phyloP scores from a whole-genome alignment of 1,284 basidiomycete genomes.

The Sporisorium reilianum region DNA sequence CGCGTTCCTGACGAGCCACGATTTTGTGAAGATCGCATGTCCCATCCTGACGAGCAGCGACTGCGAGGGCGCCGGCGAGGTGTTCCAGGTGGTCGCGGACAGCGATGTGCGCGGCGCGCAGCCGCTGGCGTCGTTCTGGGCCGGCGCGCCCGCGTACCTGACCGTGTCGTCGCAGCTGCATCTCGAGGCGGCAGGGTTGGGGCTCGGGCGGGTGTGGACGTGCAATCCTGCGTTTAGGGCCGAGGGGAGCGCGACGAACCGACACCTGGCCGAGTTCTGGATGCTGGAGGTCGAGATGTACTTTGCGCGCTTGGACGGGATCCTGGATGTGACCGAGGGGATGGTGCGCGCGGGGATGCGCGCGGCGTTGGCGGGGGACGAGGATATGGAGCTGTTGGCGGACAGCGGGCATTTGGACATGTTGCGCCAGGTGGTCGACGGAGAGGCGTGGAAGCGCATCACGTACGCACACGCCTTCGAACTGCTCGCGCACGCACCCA shows the following conservation, averaged over 20 bases:
- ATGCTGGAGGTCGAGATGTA: slow-evolving; percentile 87
- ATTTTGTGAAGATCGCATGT: slow-evolving; percentile 83
- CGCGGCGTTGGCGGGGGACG: slow-evolving; percentile 17
- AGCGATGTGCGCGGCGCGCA: slow-evolving; percentile 30
- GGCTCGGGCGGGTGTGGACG: slow-evolving; percentile 87
- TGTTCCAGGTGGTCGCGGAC: slow-evolving; percentile 79
- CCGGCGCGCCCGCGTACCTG: slow-evolving; percentile 77
- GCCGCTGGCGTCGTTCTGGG: slow-evolving; percentile 49
- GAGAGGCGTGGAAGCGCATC: slow-evolving; percentile 77
- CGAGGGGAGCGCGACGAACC: slow-evolving; percentile 84
- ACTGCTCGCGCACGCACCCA: slow-evolving; percentile 71
- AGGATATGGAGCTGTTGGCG: slow-evolving; percentile 46
- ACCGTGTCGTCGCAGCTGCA: slow-evolving; percentile 96
- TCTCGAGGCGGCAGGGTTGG: slow-evolving; percentile 82
- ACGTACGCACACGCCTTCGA: slow-evolving; percentile 83
- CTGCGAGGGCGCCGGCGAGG: slow-evolving; percentile 97
- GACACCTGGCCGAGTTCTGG: slow-evolving; percentile 98
- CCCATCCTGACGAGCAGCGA: slow-evolving; percentile 91
- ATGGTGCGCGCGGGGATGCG: slow-evolving; percentile 41
- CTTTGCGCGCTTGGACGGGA: slow-evolving; percentile 42
- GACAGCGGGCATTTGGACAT: slow-evolving; percentile 5
- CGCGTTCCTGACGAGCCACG: slow-evolving; percentile 70
- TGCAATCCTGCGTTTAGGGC: slow-evolving; percentile 93
- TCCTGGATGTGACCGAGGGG: slow-evolving; percentile 51
- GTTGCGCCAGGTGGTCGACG: not conserved